Evolutionary conservation across 1,139 yeast genomes (phyloP).

Genomic region (Blastobotrys raffinosifermentans): DNA sequence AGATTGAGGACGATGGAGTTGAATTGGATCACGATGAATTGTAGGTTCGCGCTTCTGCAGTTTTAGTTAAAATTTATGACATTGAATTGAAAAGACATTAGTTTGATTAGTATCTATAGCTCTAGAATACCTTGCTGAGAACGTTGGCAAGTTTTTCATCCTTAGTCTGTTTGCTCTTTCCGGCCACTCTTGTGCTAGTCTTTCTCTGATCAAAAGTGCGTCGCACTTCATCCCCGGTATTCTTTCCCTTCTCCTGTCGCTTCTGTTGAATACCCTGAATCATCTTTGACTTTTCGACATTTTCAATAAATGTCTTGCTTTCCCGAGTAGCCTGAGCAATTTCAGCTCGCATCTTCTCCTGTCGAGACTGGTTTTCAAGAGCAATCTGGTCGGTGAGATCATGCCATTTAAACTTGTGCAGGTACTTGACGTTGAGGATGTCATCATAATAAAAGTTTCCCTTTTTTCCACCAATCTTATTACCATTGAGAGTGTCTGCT

Average conservation of each 20-base stretch:
- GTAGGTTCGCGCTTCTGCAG: conserved; percentile 11
- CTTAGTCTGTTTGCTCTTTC: conserved; percentile 12
- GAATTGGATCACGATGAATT: conserved; percentile 30
- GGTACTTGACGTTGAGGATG: conserved; percentile 79
- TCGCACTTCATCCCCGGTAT: conserved; percentile 15
- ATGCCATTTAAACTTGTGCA: conserved; percentile 91
- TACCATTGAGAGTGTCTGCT: conserved; percentile 80
- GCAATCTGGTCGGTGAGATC: conserved; percentile 93
- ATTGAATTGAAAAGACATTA: background rate
- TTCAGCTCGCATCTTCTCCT: conserved; percentile 80
- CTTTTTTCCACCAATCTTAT: conserved; percentile 86
- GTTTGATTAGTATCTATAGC: background rate
- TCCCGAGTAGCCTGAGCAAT: conserved; percentile 82
- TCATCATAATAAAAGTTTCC: conserved; percentile 93
- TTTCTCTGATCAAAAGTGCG: conserved; percentile 30
- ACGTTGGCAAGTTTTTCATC: conserved; percentile 17
- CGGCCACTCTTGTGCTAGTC: conserved; percentile 21
- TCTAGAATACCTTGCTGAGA: conserved; percentile 20
- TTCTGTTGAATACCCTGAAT: conserved; percentile 58
- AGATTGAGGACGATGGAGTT: background rate
- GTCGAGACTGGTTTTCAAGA: conserved; percentile 82
- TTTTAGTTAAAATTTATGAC: background rate
- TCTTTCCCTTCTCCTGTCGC: conserved; percentile 35
- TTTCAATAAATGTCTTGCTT: conserved; percentile 74
- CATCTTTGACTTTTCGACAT: conserved; percentile 84